Evolutionary conservation across 139 green algal species (phyloP), one percentile per base, ranked within the genome.

Genomic region (Prasinococcaceae sp.): DNA sequence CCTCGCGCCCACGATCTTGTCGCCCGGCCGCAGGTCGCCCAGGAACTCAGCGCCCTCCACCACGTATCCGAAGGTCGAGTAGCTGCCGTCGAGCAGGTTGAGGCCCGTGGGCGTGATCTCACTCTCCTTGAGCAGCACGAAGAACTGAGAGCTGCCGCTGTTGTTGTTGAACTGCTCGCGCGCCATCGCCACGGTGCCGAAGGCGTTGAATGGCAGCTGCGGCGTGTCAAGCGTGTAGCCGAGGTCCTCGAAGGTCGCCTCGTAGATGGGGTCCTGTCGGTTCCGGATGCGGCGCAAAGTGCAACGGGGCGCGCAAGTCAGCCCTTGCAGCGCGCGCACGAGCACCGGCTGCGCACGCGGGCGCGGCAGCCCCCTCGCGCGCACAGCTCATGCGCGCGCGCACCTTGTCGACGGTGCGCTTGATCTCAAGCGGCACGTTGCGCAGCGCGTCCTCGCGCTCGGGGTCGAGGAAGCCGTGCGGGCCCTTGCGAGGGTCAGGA

Each of bases 91-190:
- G 43, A 99, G 68, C 49, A 99, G 72, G 79, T 99, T 99, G 42
- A 86, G 75, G 12, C 82, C 81, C 1, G 79, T 86, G 14, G 92
- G 92, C 6, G 92, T 99, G 47, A 99, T 67, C 83, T 99, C 92
- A 16, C 68, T 85, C 73, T 99, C 92, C 74, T 94, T 97, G 19
- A 99, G 69, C 58, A 99, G 72, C 59, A 82, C 97, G 71, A 99
- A 99, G 43, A 99, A 63, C 60, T 89, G 78, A 5, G 50, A 63
- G 3, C 72, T 86, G 20, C 72, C 89, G 1, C 66, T 84, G 80
- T 99, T 94, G 64, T 86, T 72, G 29, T 94, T 83, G 66, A 96
- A 96, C 79, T 99, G 90, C 25, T 75, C 72, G 20, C 90, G 74
- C 0, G 90, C 90, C 75, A 92, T 82, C 8, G 90, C 87, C 47